phyloP scores from a whole-genome alignment of 768 basidiomycete species.

The Phanerochaete carnosa region DNA sequence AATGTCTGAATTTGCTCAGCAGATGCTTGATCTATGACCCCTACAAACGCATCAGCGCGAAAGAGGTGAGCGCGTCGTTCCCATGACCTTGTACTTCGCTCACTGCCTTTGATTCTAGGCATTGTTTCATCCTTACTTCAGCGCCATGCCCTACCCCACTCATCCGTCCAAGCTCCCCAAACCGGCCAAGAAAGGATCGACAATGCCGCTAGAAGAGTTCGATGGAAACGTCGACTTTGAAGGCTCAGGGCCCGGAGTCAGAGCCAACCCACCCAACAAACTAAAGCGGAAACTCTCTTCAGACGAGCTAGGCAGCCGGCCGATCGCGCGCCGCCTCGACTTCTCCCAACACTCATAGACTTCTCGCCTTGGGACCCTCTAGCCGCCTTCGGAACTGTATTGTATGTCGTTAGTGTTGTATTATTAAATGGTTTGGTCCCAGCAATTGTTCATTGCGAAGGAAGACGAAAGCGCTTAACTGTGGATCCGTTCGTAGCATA shows the following conservation, averaged over 20 bases:
- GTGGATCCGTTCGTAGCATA: no score
- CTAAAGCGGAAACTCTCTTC: slow-evolving; percentile 73
- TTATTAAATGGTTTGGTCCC: neutral
- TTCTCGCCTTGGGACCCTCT: neutral
- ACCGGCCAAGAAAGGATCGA: slow-evolving; percentile 40
- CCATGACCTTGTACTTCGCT: neutral
- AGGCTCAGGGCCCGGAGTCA: slow-evolving; percentile 47
- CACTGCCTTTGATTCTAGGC: slow-evolving; percentile 45
- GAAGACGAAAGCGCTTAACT: neutral
- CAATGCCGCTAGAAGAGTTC: slow-evolving; percentile 69
- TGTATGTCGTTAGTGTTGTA: slow-evolving; percentile 6
- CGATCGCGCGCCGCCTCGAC: slow-evolving; percentile 70
- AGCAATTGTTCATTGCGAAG: neutral
- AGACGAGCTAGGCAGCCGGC: slow-evolving; percentile 46
- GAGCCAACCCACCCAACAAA: slow-evolving; percentile 47
- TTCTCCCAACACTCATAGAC: slow-evolving; percentile 44
- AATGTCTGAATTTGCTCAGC: slow-evolving; percentile 78
- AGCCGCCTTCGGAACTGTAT: neutral
- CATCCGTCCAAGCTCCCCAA: slow-evolving; percentile 89
- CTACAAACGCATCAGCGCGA: slow-evolving; percentile 71
- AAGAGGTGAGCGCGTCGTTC: slow-evolving; percentile 51
- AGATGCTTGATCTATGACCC: slow-evolving; percentile 87
- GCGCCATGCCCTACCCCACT: slow-evolving; percentile 80
- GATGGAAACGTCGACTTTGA: slow-evolving; percentile 67
- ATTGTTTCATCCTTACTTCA: slow-evolving; percentile 85